Evolutionary conservation across 305 asterid genomes (phyloP), one percentile per base, ranked within the genome.

Genomic region (Fraxinus platypoda): DNA sequence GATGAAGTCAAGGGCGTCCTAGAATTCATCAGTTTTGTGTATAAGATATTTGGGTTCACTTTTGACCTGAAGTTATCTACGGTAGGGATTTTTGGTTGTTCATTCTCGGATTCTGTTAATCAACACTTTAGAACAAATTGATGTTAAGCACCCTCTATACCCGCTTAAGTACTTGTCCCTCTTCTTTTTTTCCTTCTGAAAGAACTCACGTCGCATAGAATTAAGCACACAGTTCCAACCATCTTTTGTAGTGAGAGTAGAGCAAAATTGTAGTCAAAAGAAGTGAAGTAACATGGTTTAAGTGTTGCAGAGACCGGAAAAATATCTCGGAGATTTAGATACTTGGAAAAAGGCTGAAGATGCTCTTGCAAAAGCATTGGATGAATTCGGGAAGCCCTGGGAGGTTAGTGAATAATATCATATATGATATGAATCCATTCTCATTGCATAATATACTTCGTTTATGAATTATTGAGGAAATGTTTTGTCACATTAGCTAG

Each of bases 61-160:
- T 97, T 92, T 85, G 98, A 95, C 80, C 92, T 97, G 87, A 97
- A 95, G 91, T 86, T 97, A 85, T 97, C 99, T 21, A 97, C 98
- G 91, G 99, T 97, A 96, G 64, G 91, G 37, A 57, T 75, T 46
- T 80, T 76, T 62, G 74, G 74, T 77, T 31, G 85, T 78, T 76
- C 77, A 72, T 78, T 78, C 76, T 80, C 30, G 52, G 68, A 77
- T 74, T 46, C 34, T 11, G 34, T 78, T 82, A 34, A 28, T 62
- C 52, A 41, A 11, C 52, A 41, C 23, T 52, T 23, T 26, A 37
- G 31, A 41, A 17, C 43, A 12, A 31, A 4, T 64, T 13, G 68
- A 15, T 28, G 41, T 12, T 72, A 33, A 15, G 6, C 9, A 34
- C 76, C 23, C 74, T 25, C 35, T 28, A 68, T 68, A 30, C 74